A percentile compares a stretch with the other conserved stretches of the same genome.
These are phyloP conservation scores for Gastrodia elata DNA, from an alignment of 106 monocot genomes.

Conservation along the genomic window DNA sequence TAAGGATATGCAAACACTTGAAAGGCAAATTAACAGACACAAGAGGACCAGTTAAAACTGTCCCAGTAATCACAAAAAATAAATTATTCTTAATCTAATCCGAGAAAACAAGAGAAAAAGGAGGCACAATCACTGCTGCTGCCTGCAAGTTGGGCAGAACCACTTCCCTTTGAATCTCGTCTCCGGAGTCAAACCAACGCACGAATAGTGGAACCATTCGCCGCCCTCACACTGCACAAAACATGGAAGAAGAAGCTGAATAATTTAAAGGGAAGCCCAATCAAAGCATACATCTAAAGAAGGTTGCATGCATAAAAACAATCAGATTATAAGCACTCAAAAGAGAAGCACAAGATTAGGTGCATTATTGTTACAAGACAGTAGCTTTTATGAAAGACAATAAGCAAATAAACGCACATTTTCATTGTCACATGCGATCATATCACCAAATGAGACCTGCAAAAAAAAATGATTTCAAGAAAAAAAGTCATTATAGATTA, in stretches of 20 bases:
- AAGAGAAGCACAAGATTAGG: too few species aligned
- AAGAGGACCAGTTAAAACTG: too few species aligned
- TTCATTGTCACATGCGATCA: slow-evolving; percentile 99
- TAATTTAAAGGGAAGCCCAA: not conserved
- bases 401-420: slow-evolving; percentile 49
- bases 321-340: too few species aligned
- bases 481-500: slow-evolving; percentile 6
- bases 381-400: not conserved
- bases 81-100: too few species aligned
- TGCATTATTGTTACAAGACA: too few species aligned
- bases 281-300: too few species aligned
- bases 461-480: slow-evolving; percentile 7
- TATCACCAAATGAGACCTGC: slow-evolving; percentile 98
- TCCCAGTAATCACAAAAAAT: too few species aligned
- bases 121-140: slow-evolving; percentile 30
- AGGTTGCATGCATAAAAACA: too few species aligned
- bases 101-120: too few species aligned
- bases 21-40: too few species aligned
- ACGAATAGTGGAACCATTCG: slow-evolving; percentile 98
- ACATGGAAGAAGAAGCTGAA: not conserved
- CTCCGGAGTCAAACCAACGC: slow-evolving; percentile 93
- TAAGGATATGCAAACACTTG: too few species aligned
- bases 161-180: slow-evolving; percentile 98
- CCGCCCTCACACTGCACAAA: slow-evolving; percentile 87
- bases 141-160: slow-evolving; percentile 95